Percentiles rank a stretch among this genome's conserved stretches.
Evolutionary conservation across 352 stramenopile species (phyloP).

Genomic region (Pythium vanterpoolii): DNA sequence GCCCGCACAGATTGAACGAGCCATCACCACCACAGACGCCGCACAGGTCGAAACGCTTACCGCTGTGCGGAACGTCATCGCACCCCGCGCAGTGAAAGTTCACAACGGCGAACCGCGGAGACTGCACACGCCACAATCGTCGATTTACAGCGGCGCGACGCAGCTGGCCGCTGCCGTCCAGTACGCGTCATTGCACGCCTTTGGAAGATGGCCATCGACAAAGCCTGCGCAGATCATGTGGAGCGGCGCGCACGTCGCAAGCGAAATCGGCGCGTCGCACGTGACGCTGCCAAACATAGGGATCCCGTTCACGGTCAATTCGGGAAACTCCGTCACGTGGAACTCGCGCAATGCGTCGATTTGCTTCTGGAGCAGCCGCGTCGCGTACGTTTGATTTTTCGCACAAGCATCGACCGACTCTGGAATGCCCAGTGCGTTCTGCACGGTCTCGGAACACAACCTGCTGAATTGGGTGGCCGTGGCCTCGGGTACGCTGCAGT

Average conservation of each 20-base stretch:
- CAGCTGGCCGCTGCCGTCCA: slow-evolving; percentile 16
- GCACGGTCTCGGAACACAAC: slow-evolving; percentile 8
- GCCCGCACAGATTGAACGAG: slow-evolving; percentile 28
- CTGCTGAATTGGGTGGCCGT: slow-evolving; percentile 16
- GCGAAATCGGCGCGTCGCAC: slow-evolving; percentile 23
- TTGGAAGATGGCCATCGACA: slow-evolving; percentile 8
- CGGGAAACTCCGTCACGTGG: slow-evolving; percentile 26
- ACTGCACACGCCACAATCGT: slow-evolving; percentile 29
- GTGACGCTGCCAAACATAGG: slow-evolving; percentile 18
- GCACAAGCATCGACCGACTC: slow-evolving; percentile 8
- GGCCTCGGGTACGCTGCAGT: slow-evolving; percentile 18
- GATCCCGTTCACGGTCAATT: slow-evolving; percentile 28
- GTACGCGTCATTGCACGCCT: slow-evolving; percentile 20
- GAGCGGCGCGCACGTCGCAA: slow-evolving; percentile 22
- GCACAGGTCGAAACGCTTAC: slow-evolving; percentile 24
- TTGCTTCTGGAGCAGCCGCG: slow-evolving; percentile 20
- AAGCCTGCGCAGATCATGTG: slow-evolving; percentile 28
- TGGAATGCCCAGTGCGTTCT: slow-evolving; percentile 5
- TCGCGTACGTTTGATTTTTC: neutral
- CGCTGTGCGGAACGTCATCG: slow-evolving; percentile 27
- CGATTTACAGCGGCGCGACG: slow-evolving; percentile 12
- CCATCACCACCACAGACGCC: slow-evolving; percentile 32
- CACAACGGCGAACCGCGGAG: slow-evolving; percentile 7
- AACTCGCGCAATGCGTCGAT: slow-evolving; percentile 16
- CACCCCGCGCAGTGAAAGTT: slow-evolving; percentile 28